These are phyloP conservation scores for Solanum peruvianum DNA, from an alignment of 257 asterid genomes.

Conservation along the genomic window DNA sequence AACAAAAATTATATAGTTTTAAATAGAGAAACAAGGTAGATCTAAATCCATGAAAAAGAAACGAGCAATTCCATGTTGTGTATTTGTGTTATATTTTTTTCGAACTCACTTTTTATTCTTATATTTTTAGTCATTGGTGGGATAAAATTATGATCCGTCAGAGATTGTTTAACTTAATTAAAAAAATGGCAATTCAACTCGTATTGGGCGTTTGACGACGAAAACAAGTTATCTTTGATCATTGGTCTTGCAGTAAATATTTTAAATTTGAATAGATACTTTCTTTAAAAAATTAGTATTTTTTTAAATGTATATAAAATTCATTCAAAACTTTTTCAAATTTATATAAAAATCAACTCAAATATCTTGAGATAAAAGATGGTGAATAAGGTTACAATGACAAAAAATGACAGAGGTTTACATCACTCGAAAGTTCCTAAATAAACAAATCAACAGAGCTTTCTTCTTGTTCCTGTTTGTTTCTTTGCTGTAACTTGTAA, in stretches of 20 bases:
- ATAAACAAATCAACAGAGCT: background rate
- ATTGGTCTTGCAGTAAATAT: background rate
- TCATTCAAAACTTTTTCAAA: too few species aligned
- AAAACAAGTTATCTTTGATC: background rate
- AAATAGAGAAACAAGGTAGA: background rate
- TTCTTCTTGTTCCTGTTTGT: too few species aligned
- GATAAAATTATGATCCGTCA: background rate
- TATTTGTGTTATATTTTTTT: background rate
- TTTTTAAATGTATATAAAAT: too few species aligned
- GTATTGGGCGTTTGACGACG: too few species aligned
- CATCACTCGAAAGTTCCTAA: too few species aligned
- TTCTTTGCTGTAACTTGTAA: background rate
- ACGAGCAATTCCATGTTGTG: background rate
- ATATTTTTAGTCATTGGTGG: background rate
- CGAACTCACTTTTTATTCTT: background rate
- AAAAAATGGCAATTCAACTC: background rate
- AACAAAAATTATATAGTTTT: background rate
- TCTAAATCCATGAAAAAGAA: background rate
- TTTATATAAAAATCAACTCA: too few species aligned
- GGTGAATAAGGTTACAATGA: background rate
- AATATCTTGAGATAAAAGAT: too few species aligned
- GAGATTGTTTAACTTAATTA: background rate
- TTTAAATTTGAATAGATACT: background rate
- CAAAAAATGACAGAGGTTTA: too few species aligned
- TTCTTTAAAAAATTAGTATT: too few species aligned